Evolutionary conservation across 495 filamentous ascomycete genomes (phyloP).

Genomic region (Rhizodiscina lignyota): DNA sequence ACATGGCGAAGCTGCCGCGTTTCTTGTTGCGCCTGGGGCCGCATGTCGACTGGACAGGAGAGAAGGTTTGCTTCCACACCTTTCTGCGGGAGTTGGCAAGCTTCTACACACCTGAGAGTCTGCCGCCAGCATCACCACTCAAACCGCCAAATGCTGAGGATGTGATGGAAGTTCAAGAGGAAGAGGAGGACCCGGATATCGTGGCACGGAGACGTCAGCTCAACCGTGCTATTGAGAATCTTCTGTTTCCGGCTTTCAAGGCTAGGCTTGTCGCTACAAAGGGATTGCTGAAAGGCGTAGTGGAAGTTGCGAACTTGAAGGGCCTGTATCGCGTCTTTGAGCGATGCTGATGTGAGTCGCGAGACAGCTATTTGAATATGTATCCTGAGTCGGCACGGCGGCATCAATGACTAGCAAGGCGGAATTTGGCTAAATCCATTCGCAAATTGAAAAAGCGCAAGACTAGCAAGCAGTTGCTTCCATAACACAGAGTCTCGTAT

Average conservation of each 20-base stretch:
- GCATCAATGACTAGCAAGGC: no score
- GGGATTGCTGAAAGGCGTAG: conserved; percentile 55
- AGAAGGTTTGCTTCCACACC: conserved; percentile 71
- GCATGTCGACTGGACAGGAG: conserved; percentile 69
- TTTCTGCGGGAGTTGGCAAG: conserved; percentile 78
- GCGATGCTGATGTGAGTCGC: no score
- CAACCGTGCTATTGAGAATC: conserved; percentile 45
- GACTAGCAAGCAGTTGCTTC: no score
- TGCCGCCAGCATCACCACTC: conserved; percentile 49
- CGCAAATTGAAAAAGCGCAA: no score
- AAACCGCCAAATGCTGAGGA: conserved; percentile 19
- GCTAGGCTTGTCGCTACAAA: conserved; percentile 71
- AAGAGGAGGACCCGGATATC: conserved; percentile 30
- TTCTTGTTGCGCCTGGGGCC: conserved; percentile 85
- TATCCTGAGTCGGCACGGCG: no score
- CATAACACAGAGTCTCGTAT: no score
- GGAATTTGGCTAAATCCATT: no score
- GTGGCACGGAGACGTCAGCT: conserved; percentile 38
- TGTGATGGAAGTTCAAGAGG: conserved; percentile 8
- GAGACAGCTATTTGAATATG: no score
- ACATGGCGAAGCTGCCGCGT: conserved; percentile 67
- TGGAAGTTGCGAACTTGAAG: conserved; percentile 88
- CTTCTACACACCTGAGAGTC: conserved; percentile 79
- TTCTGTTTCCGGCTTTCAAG: conserved; percentile 70
- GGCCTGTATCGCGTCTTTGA: conserved; percentile 97